Evolutionary conservation across 306 rosid species (phyloP), one percentile per base, ranked within the genome.

Genomic region (Canavalia gladiata): DNA sequence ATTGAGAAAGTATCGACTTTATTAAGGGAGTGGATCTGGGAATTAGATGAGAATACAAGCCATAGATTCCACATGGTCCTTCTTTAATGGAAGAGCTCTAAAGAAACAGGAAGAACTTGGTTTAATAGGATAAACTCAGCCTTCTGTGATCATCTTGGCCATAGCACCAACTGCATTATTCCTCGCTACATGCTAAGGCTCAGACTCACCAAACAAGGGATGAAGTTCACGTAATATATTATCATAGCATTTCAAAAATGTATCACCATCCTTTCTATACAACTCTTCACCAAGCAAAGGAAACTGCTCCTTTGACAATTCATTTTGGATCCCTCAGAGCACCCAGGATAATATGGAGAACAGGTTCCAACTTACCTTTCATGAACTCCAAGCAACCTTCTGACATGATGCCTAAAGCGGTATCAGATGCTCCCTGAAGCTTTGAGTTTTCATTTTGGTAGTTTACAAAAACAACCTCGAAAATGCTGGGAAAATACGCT

Each of bases 131-230:
- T 81, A 74, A 93, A 82, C 84, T 96, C 98, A 5, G 71, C 93
- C 97, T 66, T 90, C 97, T 97, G 93, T 92, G 85, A 96, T 93
- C 99, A 96, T 92, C 85, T 97, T 92, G 66, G 99, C 99, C 71
- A 96, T 94, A 47, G 98, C 98, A 78, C 99, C 99, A 80, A 98
- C 98, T 9, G 98, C 98, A 67, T 93, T 95, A 88, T 95, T 98
- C 88, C 94, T 87, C 56, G 90, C 99, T 51, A 98, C 99, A 88
- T 96, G 83, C 87, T 96, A 97, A 58, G 97, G 93, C 83, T 96
- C 99, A 43, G 95, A 93, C 77, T 94, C 99, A 80, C 95, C 97
- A 90, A 96, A 96, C 81, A 96, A 71, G 46, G 99, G 98, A 86
- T 84, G 93, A 70, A 96, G 97, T 58, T 97, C 94, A 7, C 86